Conservation (phyloP, 768 basidiomycete species). For the Lentinula boryana region DNA sequence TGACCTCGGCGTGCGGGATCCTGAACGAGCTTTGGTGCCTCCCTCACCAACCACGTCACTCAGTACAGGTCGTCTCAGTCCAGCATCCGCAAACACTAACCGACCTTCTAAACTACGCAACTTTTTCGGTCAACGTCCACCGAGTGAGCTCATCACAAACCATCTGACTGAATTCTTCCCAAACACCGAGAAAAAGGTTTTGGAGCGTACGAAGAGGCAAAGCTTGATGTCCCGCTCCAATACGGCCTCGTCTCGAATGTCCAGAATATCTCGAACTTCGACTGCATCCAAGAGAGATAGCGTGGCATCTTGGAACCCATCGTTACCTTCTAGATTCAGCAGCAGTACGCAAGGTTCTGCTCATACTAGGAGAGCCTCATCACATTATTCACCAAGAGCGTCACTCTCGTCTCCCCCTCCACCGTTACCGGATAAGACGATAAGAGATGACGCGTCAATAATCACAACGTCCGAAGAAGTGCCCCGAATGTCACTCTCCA, state of each 20-base stretch:
- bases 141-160: constrained; percentile 93
- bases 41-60: constrained; percentile 38
- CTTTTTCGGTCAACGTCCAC: constrained; percentile 97
- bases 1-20: constrained; percentile 83
- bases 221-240: constrained; percentile 71
- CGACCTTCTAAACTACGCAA: constrained; percentile 76
- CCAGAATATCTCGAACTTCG: not conserved
- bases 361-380: constrained; percentile 26
- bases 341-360: constrained; percentile 50
- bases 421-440: constrained; percentile 32
- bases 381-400: constrained; percentile 40
- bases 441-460: not conserved
- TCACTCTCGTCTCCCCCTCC: constrained; percentile 44
- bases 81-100: constrained; percentile 27
- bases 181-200: constrained; percentile 81
- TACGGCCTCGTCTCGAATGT: constrained; percentile 16
- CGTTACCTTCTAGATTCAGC: constrained; percentile 53
- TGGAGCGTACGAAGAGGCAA: constrained; percentile 83
- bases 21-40: constrained; percentile 60
- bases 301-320: constrained; percentile 41
- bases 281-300: constrained; percentile 37
- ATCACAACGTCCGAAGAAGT: constrained; percentile 36
- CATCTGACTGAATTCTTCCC: constrained; percentile 97
- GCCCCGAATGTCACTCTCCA: constrained; percentile 71
- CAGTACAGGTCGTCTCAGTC: constrained; percentile 16